Base-by-base conservation (phyloP, 305 asterid genomes). In the Fraxinus paxiana region DNA sequence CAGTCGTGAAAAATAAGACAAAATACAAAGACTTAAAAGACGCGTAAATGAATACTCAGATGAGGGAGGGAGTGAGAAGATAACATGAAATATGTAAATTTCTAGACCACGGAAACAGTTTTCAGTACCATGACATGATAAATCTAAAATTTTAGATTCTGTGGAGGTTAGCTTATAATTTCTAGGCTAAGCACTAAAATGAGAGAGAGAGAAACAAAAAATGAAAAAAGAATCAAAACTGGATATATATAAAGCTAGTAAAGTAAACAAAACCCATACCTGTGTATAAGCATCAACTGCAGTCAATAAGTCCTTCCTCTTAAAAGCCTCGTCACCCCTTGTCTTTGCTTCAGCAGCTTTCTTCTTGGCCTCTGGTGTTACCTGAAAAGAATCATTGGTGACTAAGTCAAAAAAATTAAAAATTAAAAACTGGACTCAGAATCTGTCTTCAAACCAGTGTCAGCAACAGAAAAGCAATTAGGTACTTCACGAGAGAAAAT, bases 211-310 rank as follows among this genome's bases (percentile, higher is more conserved):
- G 30, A 38, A 12, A 31, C 26, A 46, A 48, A 48, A 48, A 37
- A 0, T 10, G 6, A 17, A 54, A 54, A 17, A 54, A 17, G 65
- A 54, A 54, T 54, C 65, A 54, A 17, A 1, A 17, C 10, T 17
- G 73, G 70, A 30, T 9, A 10, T 24, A 70, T 76, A 81, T 31
- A 24, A 72, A 69, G 38, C 30, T n/a, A 18, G 73, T 33, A 30
- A 69, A 35, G 18, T 22, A 24, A 34, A 7, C 33, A 79, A 26
- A 71, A 74, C 22, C 73, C 20, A 59, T 79, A 94, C 98, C 98
- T 95, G 98, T 15, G 99, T 92, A 82, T 93, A 95, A 84, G 98
- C 91, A 87, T 93, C 99, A 63, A 93, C 79, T 69, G 99, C 97
- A 38, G 80, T 38, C 86, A 86, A 86, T 85, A 82, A 89, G 76